A percentile compares a stretch with the other conserved stretches of the same genome.
Evolutionary conservation across 108 stramenopile genomes (phyloP).

Genomic region (Skeletonema tropicum): DNA sequence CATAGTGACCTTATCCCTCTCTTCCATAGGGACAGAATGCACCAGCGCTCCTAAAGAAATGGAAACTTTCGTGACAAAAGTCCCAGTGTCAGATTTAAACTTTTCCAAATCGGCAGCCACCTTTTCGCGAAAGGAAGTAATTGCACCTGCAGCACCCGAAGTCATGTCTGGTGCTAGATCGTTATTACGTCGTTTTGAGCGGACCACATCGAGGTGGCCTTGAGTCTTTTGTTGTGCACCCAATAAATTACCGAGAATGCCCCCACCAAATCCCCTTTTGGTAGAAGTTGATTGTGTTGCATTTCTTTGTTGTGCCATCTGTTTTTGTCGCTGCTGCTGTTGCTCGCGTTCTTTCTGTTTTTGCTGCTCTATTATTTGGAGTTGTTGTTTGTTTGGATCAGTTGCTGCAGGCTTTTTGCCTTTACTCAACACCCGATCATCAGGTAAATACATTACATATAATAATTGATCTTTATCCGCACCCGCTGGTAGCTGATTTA

Average conservation of each 20-base stretch:
- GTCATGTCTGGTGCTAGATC: constrained; percentile 8
- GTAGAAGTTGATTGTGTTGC: constrained; percentile 14
- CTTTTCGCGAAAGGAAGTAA: constrained; percentile 36
- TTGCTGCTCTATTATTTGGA: constrained; percentile 17
- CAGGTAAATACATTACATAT: constrained; percentile 53
- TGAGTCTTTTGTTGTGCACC: constrained; percentile 75
- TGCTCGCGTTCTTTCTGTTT: constrained; percentile 38
- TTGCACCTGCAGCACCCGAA: constrained; percentile 43
- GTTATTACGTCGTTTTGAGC: constrained; percentile 20
- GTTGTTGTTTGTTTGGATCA: constrained; percentile 26
- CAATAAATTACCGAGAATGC: constrained; percentile 77
- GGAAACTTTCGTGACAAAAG: constrained; percentile 20
- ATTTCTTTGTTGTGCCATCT: constrained; percentile 1
- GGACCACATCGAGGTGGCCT: constrained; percentile 61
- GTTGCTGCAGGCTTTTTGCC: neutral
- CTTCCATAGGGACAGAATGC: constrained; percentile 25
- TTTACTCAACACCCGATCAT: constrained; percentile 38
- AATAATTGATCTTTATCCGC: constrained; percentile 31
- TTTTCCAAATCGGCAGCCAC: constrained; percentile 26
- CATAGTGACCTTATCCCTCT: constrained; percentile 76
- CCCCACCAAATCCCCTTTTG: constrained; percentile 41
- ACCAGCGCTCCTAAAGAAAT: constrained; percentile 32
- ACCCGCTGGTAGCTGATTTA: constrained; percentile 29
- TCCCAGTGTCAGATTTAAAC: constrained; percentile 29
- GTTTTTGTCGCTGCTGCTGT: constrained; percentile 25